Evolutionary conservation across 2,329 filamentous ascomycete genomes (phyloP), one percentile per base, ranked within the genome.

Genomic region (Trichoderma hamatum): DNA sequence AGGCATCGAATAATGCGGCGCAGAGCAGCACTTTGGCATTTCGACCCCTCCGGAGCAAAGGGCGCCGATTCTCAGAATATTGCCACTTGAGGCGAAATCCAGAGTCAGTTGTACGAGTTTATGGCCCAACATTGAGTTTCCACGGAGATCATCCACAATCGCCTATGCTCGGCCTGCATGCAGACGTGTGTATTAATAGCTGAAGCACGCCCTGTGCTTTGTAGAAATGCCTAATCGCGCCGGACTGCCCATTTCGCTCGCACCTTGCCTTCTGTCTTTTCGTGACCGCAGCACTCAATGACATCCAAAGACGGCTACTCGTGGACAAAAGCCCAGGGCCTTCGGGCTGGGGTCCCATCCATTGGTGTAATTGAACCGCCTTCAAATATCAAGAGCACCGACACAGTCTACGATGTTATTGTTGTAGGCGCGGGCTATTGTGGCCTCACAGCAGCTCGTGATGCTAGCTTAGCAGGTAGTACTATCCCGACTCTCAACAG

Each of bases 221-320:
- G 36, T 43, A 46, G 34, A 46, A 21, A 55, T 55, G 62, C 26
- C 5, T 26, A 24, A 5, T 26, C 62, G 36, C 62, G 46, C 26
- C 11, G 30, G n/a, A 10, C 62, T 32, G 11, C 19, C 2, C 6
- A 19, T 13, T 24, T 24, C 28, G 1, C 21, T 34, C 2, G n/a
- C 21, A 21, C 26, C 11, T 43, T 24, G 55, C 6, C 36, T 43
- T 19, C 1, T 30, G 11, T 36, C 10, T n/a, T 39, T 32, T 21
- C 26, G 62, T 46, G 26, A 32, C 14, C 7, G 28, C 51, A 19
- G 14, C 13, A 24, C 28, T 30, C 62, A 65, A 65, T 65, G 62
- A 56, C 62, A 56, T 65, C 62, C 52, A 65, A 65, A 13, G 62
- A 65, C 51, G 62, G 62, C 19, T 65, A 65, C 26, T 65, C 62